These are phyloP conservation scores for Coemansia sp. DNA, from an alignment of 192 early-diverging fungal genomes.

Conservation along the genomic window DNA sequence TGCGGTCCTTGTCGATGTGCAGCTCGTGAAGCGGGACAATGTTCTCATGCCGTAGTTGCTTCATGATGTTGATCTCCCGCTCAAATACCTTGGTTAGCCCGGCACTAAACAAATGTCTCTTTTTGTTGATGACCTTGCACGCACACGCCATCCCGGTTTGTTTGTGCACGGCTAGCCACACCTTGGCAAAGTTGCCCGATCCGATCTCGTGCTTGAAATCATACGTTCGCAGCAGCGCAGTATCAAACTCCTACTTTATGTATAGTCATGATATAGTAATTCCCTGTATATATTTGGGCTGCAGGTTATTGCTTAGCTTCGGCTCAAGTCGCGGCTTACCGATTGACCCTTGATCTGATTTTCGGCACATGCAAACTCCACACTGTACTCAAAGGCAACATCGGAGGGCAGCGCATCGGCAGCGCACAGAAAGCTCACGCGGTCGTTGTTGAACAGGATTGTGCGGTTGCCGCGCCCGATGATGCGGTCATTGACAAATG, in stretches of 20 bases:
- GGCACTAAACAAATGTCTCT: slow-evolving; percentile 37
- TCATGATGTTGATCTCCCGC: slow-evolving; percentile 49
- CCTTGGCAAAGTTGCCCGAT: slow-evolving; percentile 52
- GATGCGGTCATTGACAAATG: slow-evolving; percentile 40
- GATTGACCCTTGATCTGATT: slow-evolving; percentile 7
- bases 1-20: slow-evolving; percentile 40
- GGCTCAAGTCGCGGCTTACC: slow-evolving; percentile 5
- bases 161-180: slow-evolving; percentile 51
- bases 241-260: slow-evolving; percentile 15
- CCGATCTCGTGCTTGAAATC: slow-evolving; percentile 52
- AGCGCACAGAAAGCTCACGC: slow-evolving; percentile 26
- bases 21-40: slow-evolving; percentile 48
- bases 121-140: slow-evolving; percentile 53
- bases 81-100: slow-evolving; percentile 47
- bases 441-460: slow-evolving; percentile 47
- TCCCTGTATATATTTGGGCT: too few species aligned
- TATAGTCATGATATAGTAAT: not conserved
- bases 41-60: slow-evolving; percentile 33
- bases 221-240: slow-evolving; percentile 31
- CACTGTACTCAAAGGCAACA: slow-evolving; percentile 44
- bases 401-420: slow-evolving; percentile 28
- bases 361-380: slow-evolving; percentile 18
- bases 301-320: not conserved
- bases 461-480: slow-evolving; percentile 48
- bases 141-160: slow-evolving; percentile 39